Evolutionary conservation across 495 filamentous ascomycete genomes (phyloP).

Genomic region (Annulohypoxylon moriforme): DNA sequence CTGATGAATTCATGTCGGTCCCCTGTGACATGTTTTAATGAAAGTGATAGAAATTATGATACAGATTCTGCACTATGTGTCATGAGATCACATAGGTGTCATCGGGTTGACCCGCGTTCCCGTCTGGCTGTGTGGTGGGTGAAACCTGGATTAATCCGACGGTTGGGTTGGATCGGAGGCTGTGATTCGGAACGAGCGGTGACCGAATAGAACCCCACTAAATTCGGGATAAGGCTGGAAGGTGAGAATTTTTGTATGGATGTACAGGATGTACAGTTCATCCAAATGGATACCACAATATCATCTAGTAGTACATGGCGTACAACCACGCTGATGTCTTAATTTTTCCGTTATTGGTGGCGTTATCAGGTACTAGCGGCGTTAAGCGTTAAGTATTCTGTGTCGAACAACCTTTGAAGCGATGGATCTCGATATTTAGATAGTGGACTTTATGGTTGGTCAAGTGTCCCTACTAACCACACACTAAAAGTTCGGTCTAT

Average conservation of each 20-base stretch:
- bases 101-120: conserved; percentile 27
- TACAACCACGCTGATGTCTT: conserved; percentile 1
- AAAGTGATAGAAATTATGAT: not conserved
- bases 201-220: conserved; percentile 24
- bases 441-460: not conserved
- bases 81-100: conserved; percentile 17
- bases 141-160: not conserved
- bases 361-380: not conserved
- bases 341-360: conserved; percentile 17
- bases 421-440: conserved; percentile 18
- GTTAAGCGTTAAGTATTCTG: not conserved
- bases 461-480: conserved; percentile 11
- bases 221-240: conserved; percentile 18
- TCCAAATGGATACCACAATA: not conserved
- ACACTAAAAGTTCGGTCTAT: conserved; percentile 1
- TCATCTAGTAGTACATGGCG: not conserved
- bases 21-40: conserved; percentile 34
- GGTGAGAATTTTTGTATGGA: not conserved
- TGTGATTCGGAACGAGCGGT: conserved; percentile 35
- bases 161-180: not conserved
- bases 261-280: not conserved
- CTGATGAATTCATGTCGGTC: conserved; percentile 52
- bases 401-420: conserved; percentile 5
- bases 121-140: not conserved
- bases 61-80: conserved; percentile 24